phyloP scores from a whole-genome alignment of 352 stramenopile genomes.

The Peronospora tabacina region DNA sequence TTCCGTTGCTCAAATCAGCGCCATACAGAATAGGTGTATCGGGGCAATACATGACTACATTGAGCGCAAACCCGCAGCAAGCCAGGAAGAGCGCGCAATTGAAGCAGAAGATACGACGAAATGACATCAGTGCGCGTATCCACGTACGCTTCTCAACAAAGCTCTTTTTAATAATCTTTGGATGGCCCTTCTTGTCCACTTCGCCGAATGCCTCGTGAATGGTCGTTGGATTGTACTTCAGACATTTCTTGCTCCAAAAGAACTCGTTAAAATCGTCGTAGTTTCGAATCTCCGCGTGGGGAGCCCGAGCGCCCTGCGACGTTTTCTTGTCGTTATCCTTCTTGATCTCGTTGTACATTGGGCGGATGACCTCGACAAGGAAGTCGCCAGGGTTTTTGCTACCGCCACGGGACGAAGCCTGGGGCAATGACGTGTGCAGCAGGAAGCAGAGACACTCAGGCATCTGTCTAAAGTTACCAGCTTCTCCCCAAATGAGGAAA shows the following conservation, averaged over 20 bases:
- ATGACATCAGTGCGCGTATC: constrained; percentile 66
- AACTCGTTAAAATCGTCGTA: constrained; percentile 89
- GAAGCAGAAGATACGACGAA: constrained; percentile 79
- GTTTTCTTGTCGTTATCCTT: constrained; percentile 88
- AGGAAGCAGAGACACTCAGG: constrained; percentile 78
- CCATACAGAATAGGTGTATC: constrained; percentile 74
- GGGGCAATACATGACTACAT: constrained; percentile 72
- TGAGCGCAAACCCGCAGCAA: constrained; percentile 54
- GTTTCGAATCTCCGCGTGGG: constrained; percentile 74
- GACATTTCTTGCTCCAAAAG: constrained; percentile 82
- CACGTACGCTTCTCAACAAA: constrained; percentile 76
- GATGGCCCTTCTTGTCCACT: constrained; percentile 73
- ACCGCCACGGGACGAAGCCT: constrained; percentile 48
- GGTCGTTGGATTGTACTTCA: constrained; percentile 63
- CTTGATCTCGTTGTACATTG: constrained; percentile 77
- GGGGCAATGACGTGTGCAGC: constrained; percentile 65
- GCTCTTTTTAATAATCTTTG: constrained; percentile 81
- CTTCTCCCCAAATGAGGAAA: constrained; percentile 82
- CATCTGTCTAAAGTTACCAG: constrained; percentile 77
- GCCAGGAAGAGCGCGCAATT: constrained; percentile 71
- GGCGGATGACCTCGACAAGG: constrained; percentile 64
- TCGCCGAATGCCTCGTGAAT: constrained; percentile 67
- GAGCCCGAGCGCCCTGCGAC: constrained; percentile 54
- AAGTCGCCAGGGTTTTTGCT: constrained; percentile 64
- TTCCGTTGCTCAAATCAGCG: constrained; percentile 35